Evolutionary conservation across 2,329 filamentous ascomycete genomes (phyloP).

Genomic region (Pseudocercospora pini-densiflorae): DNA sequence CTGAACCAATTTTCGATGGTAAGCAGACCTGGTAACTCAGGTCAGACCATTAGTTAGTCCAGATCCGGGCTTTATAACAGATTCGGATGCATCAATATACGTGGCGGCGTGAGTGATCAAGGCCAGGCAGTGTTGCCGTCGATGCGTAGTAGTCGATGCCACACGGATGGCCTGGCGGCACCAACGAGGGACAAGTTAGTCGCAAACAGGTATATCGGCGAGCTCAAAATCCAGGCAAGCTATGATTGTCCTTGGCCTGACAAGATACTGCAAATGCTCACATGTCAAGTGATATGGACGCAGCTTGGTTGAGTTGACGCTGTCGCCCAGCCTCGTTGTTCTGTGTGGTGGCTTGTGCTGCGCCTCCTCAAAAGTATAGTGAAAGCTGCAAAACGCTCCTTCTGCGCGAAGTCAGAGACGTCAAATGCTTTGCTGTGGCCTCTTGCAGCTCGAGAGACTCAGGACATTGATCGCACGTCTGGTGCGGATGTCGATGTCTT

Average conservation of each 20-base stretch:
- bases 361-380: not conserved
- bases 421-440: too few species aligned
- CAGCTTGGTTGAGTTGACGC: not conserved
- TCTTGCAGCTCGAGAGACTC: not conserved
- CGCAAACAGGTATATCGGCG: not conserved
- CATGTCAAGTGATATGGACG: not conserved
- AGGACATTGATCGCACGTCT: too few species aligned
- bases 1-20: not conserved
- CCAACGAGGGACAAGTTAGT: not conserved
- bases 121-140: not conserved
- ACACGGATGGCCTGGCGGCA: conserved; percentile 2
- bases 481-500: too few species aligned
- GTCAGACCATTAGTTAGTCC: not conserved
- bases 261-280: not conserved
- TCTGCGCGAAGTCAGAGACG: not conserved
- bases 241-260: not conserved
- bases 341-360: not conserved
- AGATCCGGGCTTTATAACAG: not conserved
- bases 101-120: not conserved
- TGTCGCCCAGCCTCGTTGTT: not conserved
- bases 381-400: not conserved
- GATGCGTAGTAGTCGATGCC: not conserved
- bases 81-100: not conserved
- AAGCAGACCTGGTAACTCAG: not conserved
- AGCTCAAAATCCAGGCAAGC: too few species aligned